Percentiles rank a stretch among this genome's conserved stretches.
phyloP scores from a whole-genome alignment of 208 protist species.

The Endotrypanum monterogeii region DNA sequence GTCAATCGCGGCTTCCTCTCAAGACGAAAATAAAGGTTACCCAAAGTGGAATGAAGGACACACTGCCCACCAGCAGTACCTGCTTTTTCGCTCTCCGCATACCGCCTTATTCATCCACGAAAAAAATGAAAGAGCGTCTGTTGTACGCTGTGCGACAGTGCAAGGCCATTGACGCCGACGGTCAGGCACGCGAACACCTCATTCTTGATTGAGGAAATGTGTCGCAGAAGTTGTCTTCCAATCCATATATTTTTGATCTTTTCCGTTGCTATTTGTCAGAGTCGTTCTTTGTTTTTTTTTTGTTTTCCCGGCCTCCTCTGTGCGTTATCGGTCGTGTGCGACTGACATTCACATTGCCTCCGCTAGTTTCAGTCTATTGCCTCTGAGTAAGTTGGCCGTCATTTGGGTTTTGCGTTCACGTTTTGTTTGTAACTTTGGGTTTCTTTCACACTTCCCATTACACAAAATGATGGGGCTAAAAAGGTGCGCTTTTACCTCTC shows the following conservation, averaged over 20 bases:
- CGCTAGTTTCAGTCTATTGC: not conserved
- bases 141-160: slow-evolving; percentile 95
- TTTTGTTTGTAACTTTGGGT: not conserved
- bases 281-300: not conserved
- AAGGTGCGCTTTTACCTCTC: not conserved
- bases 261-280: not conserved
- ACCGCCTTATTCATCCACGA: slow-evolving; percentile 82
- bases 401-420: no score
- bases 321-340: not conserved
- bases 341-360: not conserved
- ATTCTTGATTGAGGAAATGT: slow-evolving; percentile 31
- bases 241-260: not conserved
- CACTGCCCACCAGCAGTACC: slow-evolving; percentile 91
- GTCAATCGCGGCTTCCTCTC: slow-evolving; percentile 84
- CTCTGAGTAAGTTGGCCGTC: no score
- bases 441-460: not conserved
- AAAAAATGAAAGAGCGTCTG: slow-evolving; percentile 92
- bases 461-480: no score
- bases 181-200: slow-evolving; percentile 78
- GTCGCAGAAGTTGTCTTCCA: not conserved
- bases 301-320: no score
- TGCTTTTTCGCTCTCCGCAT: slow-evolving; percentile 95
- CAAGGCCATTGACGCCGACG: slow-evolving; percentile 95
- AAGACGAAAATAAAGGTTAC: slow-evolving; percentile 89
- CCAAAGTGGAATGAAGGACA: slow-evolving; percentile 62